Conservation (phyloP, 2,329 filamentous ascomycete species). For the Penicillium sp. region DNA sequence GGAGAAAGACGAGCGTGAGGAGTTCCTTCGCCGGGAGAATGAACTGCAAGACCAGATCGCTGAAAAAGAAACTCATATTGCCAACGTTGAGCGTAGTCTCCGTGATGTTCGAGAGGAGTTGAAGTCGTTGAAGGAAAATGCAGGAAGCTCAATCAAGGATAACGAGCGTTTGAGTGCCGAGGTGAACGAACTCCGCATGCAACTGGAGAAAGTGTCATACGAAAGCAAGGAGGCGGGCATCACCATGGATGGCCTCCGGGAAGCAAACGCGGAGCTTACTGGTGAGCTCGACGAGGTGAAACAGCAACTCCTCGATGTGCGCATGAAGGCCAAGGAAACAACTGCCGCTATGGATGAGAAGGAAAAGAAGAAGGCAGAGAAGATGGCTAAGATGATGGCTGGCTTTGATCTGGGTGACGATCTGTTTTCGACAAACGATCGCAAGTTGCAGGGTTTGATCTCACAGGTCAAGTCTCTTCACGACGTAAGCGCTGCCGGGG, state of each 20-base stretch:
- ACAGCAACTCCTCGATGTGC: slow-evolving; percentile 91
- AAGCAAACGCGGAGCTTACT: slow-evolving; percentile 91
- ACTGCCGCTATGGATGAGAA: slow-evolving; percentile 91
- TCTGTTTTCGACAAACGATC: slow-evolving; percentile 91
- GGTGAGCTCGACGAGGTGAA: slow-evolving; percentile 91
- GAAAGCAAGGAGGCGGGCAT: slow-evolving; percentile 97
- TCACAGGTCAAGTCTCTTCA: slow-evolving; percentile 78
- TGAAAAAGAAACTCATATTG: slow-evolving; percentile 83
- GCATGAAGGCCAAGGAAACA: slow-evolving; percentile 94
- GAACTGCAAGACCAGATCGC: slow-evolving; percentile 95
- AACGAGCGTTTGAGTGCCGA: slow-evolving; percentile 86
- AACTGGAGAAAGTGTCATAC: slow-evolving; percentile 90
- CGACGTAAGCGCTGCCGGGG: slow-evolving; percentile 74
- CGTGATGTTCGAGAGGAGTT: slow-evolving; percentile 86
- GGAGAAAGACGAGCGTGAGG: slow-evolving; percentile 95
- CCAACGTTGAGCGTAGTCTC: slow-evolving; percentile 75
- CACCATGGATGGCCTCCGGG: slow-evolving; percentile 96
- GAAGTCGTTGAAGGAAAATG: slow-evolving; percentile 79
- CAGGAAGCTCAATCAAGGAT: slow-evolving; percentile 79
- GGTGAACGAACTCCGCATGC: slow-evolving; percentile 93
- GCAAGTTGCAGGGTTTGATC: slow-evolving; percentile 79
- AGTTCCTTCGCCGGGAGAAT: slow-evolving; percentile 92
- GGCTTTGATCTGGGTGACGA: slow-evolving; percentile 93
- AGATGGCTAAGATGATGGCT: slow-evolving; percentile 99
- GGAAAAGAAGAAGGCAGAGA: slow-evolving; percentile 97